Base-by-base conservation (phyloP, 2,329 filamentous ascomycete genomes). In the Penicillium olsonii region DNA sequence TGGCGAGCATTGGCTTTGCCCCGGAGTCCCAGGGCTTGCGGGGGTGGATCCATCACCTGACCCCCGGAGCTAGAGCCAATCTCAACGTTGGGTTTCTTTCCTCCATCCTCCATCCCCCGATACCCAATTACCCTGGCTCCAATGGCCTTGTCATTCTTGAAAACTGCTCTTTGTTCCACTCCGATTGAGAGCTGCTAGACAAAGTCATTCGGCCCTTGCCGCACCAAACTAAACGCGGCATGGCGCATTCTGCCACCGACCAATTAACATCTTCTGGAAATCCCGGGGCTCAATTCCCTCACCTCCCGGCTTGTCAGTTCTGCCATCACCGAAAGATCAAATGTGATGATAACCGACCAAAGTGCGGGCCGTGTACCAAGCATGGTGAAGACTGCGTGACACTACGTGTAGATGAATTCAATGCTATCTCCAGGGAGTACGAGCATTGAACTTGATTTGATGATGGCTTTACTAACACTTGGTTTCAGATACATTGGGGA, bases 331-430 rank as follows among this genome's bases (percentile, higher is more conserved):
- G 54, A 35, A 62, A 60, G 47, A 43, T 44, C 29, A 62, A 60
- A 56, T 70, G 67, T 35, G 67, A 70, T 42, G 66, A 61, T 44
- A 49, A 42, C 22, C 53, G 65, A 8, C 68, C 68, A 2, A 64
- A 57, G 52, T 69, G 68, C 42, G 53, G 52, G 11, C 49, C 57
- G 10, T 70, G 66, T 41, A 48, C 55, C 11, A 65, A 57, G 20
- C 60, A 53, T 26, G 56, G 54, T 1, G 48, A 52, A 11, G 60
- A 57, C 19, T 70, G 67, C 37, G 44, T 68, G 35, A 65, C 66
- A 5, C 45, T 69, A 11, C 57, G 53, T 26, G 45, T 62, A 0
- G 57, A 54, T 15, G 60, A 59, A 7, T 46, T 57, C 10, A 50
- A 58, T 33, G 12, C 54, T 14, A 43, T 68, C n/a, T 55, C 62